These are phyloP conservation scores for Diutina rugosa DNA, from an alignment of 1,139 yeast species.

Conservation along the genomic window DNA sequence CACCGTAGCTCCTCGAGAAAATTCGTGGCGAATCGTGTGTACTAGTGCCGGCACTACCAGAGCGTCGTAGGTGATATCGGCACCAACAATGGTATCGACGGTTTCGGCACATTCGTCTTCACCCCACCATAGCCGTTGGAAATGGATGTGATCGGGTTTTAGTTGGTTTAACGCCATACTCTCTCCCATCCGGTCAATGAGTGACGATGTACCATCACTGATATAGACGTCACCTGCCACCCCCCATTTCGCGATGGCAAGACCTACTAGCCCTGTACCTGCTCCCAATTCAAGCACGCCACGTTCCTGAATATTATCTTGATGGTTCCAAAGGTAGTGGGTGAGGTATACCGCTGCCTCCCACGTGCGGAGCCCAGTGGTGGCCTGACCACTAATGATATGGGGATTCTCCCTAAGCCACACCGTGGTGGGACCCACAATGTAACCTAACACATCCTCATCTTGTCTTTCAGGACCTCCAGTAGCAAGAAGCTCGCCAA, in stretches of 20 bases:
- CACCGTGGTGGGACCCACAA: constrained; percentile 12
- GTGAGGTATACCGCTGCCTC: constrained; percentile 75
- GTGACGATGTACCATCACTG: constrained; percentile 56
- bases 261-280: constrained; percentile 81
- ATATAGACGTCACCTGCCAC: constrained; percentile 22
- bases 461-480: background rate
- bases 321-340: constrained; percentile 19
- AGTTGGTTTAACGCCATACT: background rate
- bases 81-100: constrained; percentile 40
- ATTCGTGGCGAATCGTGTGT: constrained; percentile 20
- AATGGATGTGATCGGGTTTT: constrained; percentile 10
- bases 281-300: constrained; percentile 66
- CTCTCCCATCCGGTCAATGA: background rate
- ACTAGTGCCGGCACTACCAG: constrained; percentile 45
- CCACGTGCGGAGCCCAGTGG: constrained; percentile 91
- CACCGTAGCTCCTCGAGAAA: background rate
- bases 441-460: background rate
- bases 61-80: constrained; percentile 79
- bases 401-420: constrained; percentile 48
- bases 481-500: background rate
- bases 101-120: constrained; percentile 15
- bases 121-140: constrained; percentile 49
- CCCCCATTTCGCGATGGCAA: constrained; percentile 28
- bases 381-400: constrained; percentile 57
- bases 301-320: constrained; percentile 1